Evolutionary conservation across 306 rosid species (phyloP), one percentile per base, ranked within the genome.

Genomic region (Medicago lupulina): DNA sequence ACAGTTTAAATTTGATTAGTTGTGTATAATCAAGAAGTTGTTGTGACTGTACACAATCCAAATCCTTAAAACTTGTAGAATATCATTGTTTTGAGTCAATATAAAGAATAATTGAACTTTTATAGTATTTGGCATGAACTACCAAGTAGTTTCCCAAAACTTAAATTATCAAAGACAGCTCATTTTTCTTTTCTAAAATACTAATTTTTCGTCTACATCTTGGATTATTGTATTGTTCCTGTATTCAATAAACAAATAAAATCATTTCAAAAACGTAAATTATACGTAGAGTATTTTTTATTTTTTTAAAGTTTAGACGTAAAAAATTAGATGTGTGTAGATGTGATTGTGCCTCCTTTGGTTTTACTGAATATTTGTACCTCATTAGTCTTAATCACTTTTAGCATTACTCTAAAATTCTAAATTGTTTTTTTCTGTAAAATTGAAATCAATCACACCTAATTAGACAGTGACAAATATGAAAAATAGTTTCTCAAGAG

Each of bases 381-480:
- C n/a, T 38, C 41, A 63, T 36, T 63, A 63, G 47, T 40, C 57
- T 11, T 31, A 14, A 61, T 58, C 65, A 46, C 18, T 73, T 79
- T 34, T 18, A 57, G 11, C 11, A 21, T n/a, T 38, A 38, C 12
- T 54, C 31, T 57, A 39, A 49, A 40, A 38, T 5, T 53, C 41
- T 66, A 49, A 49, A 25, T 16, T 39, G 16, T 19, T 36, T 63
- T 16, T 46, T 50, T 62, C 17, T 58, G 4, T 40, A 21, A 40
- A 70, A 54, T 53, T 64, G 18, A 53, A 62, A 73, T 23, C 21
- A 31, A 63, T 0, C 4, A 5, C 67, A 71, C 25, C 49, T 46
- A 40, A 1, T 7, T 34, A n/a, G 46, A 62, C 21, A 62, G 8
- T 1, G 53, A 73, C 63, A 15, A 53, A 50, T 23, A 34, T 53